Conservation (phyloP, 1,284 basidiomycete species). For the Cystobasidium slooffiae region DNA sequence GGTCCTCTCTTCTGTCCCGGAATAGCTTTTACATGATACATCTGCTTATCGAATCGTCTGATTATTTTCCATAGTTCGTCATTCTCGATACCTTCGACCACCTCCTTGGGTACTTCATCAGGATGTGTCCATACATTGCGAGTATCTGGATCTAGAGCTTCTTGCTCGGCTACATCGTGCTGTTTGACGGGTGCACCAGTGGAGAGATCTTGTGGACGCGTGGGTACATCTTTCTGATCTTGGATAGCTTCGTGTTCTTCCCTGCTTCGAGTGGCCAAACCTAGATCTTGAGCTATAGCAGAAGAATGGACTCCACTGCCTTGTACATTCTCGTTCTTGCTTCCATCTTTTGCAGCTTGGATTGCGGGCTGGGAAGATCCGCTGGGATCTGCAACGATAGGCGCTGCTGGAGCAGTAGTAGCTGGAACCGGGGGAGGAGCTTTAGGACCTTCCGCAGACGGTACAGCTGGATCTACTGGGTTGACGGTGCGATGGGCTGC, state of each 20-base stretch:
- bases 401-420: not conserved
- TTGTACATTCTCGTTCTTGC: slow-evolving; percentile 8
- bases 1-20: slow-evolving; percentile 45
- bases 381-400: not conserved
- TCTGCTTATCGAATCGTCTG: slow-evolving; percentile 60
- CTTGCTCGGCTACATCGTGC: slow-evolving; percentile 34
- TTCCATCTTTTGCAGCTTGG: slow-evolving; percentile 27
- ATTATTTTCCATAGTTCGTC: slow-evolving; percentile 60
- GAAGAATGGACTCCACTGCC: slow-evolving; percentile 23
- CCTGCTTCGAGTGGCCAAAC: slow-evolving; percentile 3
- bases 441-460: slow-evolving; percentile 3
- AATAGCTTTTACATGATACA: slow-evolving; percentile 58
- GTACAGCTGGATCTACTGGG: slow-evolving; percentile 18
- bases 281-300: slow-evolving; percentile 25
- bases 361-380: slow-evolving; percentile 14
- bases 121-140: slow-evolving; percentile 34
- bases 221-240: slow-evolving; percentile 38
- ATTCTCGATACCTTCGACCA: slow-evolving; percentile 57
- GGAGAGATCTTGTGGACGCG: slow-evolving; percentile 37
- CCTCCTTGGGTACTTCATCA: slow-evolving; percentile 26
- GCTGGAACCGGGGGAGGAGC: slow-evolving; percentile 14
- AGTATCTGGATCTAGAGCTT: slow-evolving; percentile 36
- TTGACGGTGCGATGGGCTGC: not conserved
- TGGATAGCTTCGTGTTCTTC: slow-evolving; percentile 41
- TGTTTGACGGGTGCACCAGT: slow-evolving; percentile 42